Evolutionary conservation across 1,284 basidiomycete species (phyloP).

Genomic region (Ustilago tritici): DNA sequence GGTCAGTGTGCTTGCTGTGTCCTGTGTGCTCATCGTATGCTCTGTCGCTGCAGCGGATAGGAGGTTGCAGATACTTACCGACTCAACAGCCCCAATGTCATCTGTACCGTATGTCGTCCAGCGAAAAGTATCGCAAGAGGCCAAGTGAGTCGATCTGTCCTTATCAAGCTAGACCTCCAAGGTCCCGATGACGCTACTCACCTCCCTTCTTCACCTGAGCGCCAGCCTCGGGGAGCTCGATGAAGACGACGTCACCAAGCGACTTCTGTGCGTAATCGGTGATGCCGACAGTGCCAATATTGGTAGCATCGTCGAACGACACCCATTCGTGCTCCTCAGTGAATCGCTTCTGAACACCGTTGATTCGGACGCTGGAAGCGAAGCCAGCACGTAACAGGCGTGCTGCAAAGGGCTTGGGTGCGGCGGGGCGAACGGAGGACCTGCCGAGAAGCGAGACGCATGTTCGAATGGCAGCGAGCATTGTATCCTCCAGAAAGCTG

Average conservation of each 20-base stretch:
- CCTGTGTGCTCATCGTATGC: background rate
- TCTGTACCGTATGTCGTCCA: constrained; percentile 73
- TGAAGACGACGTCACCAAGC: constrained; percentile 96
- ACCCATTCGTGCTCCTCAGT: constrained; percentile 93
- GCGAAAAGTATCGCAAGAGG: background rate
- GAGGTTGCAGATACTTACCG: constrained; percentile 71
- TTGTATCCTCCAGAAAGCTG: background rate
- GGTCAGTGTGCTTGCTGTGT: constrained; percentile 3
- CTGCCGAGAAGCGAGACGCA: constrained; percentile 29
- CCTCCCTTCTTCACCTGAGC: constrained; percentile 81
- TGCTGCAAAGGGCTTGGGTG: constrained; percentile 36
- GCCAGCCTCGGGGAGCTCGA: constrained; percentile 86
- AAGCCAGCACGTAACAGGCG: constrained; percentile 38
- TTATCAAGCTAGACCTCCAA: background rate
- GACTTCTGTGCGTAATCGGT: constrained; percentile 93
- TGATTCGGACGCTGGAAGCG: constrained; percentile 32
- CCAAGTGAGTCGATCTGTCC: background rate
- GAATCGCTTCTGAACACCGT: constrained; percentile 62
- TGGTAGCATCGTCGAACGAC: constrained; percentile 81
- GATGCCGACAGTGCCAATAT: constrained; percentile 86
- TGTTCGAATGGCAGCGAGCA: constrained; percentile 42
- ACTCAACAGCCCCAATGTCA: constrained; percentile 93
- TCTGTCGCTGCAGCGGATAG: too few relatives aligned
- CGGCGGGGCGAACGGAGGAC: constrained; percentile 26
- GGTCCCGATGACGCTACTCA: constrained; percentile 70